Conservation (phyloP, 2,329 filamentous ascomycete species). For the Mycogone perniciosa region DNA sequence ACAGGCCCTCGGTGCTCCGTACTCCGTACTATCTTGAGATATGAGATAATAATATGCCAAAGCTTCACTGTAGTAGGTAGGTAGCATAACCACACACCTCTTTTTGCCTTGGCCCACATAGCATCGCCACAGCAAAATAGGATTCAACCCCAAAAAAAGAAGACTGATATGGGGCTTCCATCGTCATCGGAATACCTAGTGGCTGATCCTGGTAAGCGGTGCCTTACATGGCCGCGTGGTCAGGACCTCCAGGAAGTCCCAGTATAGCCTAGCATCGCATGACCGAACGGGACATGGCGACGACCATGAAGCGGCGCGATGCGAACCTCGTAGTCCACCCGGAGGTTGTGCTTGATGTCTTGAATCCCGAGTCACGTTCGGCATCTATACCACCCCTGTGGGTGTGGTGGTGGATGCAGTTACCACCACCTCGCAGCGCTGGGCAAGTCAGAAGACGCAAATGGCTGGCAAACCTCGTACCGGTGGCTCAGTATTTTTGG, state of each 20-base stretch:
- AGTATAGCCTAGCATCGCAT: conserved; percentile 18
- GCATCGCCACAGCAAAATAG: too few species aligned
- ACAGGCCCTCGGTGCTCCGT: background rate
- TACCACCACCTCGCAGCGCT: conserved; percentile 14
- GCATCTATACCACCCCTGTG: conserved; percentile 14
- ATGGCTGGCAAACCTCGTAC: conserved; percentile 16
- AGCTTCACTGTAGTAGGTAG: too few species aligned
- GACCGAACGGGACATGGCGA: conserved; percentile 21
- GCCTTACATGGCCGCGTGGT: conserved; percentile 27
- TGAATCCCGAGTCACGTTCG: conserved; percentile 32
- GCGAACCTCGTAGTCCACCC: conserved; percentile 18
- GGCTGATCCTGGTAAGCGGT: conserved; percentile 18
- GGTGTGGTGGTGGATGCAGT: conserved; percentile 12
- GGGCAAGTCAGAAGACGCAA: conserved; percentile 20
- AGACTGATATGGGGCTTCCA: conserved; percentile 5
- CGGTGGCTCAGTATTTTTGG: conserved; percentile 26
- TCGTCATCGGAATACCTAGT: conserved; percentile 10
- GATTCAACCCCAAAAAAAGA: background rate
- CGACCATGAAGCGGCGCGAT: conserved; percentile 24
- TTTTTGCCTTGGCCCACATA: too few species aligned
- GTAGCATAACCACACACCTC: too few species aligned
- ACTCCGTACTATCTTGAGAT: background rate
- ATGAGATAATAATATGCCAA: too few species aligned
- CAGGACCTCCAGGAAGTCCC: conserved; percentile 12
- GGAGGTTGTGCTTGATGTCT: conserved; percentile 30